These are phyloP conservation scores for Plasmodium falciparum DNA, from an alignment of 169 alveolate genomes.

Conservation along the genomic window DNA sequence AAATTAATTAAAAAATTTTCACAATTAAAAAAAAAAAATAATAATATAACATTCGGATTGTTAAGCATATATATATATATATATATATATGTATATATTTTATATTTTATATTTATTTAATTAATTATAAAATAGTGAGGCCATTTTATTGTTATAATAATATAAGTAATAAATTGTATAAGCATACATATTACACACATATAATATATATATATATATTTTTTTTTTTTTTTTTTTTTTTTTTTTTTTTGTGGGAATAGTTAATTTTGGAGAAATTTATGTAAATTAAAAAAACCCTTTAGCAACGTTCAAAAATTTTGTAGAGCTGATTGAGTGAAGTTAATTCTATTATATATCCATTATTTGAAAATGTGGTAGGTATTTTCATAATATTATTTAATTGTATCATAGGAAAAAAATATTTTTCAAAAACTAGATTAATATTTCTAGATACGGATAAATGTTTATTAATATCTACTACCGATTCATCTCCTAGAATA, in stretches of 20 bases:
- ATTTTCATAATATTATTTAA: conserved; percentile 45
- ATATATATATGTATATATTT: no score
- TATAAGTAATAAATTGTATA: no score
- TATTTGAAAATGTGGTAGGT: conserved; percentile 43
- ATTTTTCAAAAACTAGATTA: conserved; percentile 66
- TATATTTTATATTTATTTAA: no score
- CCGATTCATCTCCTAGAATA: conserved; percentile 59
- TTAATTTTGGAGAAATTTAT: background rate
- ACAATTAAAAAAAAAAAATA: no score
- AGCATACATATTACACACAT: no score
- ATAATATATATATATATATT: no score
- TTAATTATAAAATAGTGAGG: no score
- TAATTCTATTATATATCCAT: conserved; percentile 74
- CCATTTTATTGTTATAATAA: no score
- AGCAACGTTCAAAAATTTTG: conserved; percentile 76
- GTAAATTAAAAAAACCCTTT: background rate
- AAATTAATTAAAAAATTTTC: no score
- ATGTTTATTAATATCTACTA: conserved; percentile 53
- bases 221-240: background rate
- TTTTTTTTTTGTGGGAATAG: background rate
- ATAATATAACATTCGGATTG: no score
- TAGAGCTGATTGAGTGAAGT: conserved; percentile 79
- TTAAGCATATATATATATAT: no score
- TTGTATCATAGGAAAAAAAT: conserved; percentile 71
- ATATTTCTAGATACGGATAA: conserved; percentile 57